These are phyloP conservation scores for Letharia columbiana DNA, from an alignment of 495 filamentous ascomycete species.

Conservation along the genomic window DNA sequence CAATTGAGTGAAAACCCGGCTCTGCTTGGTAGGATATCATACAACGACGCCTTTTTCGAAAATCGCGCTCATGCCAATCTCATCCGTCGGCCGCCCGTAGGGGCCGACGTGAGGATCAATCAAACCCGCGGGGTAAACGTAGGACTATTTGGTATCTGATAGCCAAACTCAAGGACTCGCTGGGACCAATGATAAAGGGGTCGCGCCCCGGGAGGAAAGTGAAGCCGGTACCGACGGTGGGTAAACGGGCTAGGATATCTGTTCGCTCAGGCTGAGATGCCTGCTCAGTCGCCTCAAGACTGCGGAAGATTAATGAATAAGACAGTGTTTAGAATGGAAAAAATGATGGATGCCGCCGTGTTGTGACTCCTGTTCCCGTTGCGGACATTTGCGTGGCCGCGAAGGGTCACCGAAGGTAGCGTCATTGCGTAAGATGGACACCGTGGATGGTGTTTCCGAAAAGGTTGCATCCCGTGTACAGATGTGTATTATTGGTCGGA, in stretches of 20 bases:
- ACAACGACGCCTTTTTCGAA: background rate
- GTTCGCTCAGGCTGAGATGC: conserved; percentile 2
- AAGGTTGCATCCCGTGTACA: background rate
- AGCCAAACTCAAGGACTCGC: conserved; percentile 7
- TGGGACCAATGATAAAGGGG: background rate
- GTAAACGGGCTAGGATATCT: background rate
- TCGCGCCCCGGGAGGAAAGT: background rate
- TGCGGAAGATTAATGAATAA: background rate
- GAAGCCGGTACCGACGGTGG: conserved; percentile 1
- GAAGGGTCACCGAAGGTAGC: background rate
- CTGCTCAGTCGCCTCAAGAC: conserved; percentile 6
- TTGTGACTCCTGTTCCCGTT: background rate
- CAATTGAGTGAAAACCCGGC: background rate
- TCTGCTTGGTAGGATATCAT: background rate
- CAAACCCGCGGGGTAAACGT: background rate
- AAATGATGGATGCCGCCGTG: background rate
- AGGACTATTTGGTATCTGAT: conserved; percentile 3
- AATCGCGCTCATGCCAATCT: background rate
- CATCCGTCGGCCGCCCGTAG: background rate
- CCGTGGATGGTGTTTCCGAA: background rate
- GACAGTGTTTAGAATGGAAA: conserved; percentile 1
- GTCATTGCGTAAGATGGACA: background rate
- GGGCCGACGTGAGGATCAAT: background rate
- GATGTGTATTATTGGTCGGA: background rate
- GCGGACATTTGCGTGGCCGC: background rate